Evolutionary conservation across 495 filamentous ascomycete genomes (phyloP).

Genomic region (Penicillium coffeae): DNA sequence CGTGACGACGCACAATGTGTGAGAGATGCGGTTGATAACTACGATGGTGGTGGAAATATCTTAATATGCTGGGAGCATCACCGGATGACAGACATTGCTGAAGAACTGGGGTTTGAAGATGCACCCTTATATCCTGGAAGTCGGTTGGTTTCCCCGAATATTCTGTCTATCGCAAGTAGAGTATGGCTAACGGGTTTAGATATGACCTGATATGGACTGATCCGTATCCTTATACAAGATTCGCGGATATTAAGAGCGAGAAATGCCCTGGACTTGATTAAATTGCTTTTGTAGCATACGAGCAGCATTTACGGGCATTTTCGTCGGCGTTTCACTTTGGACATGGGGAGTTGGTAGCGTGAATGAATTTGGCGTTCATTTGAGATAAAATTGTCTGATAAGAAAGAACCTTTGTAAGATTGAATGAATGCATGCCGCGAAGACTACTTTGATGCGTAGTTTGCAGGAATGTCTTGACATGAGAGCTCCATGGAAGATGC

Average conservation of each 20-base stretch:
- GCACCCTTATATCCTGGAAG: slow-evolving; percentile 26
- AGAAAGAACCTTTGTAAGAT: too few species aligned
- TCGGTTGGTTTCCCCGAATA: slow-evolving; percentile 8
- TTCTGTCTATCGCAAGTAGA: neutral
- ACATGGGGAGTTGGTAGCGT: neutral
- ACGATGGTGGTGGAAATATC: slow-evolving; percentile 44
- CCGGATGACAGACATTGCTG: slow-evolving; percentile 36
- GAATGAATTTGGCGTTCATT: too few species aligned
- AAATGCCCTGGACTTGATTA: slow-evolving; percentile 28
- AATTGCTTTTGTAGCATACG: neutral
- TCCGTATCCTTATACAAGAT: slow-evolving; percentile 30
- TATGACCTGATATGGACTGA: slow-evolving; percentile 44
- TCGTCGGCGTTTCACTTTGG: neutral
- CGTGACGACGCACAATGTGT: slow-evolving; percentile 44
- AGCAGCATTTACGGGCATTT: neutral
- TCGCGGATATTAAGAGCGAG: slow-evolving; percentile 32
- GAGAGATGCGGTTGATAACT: slow-evolving; percentile 34
- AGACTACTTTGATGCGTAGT: too few species aligned
- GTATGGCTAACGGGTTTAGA: slow-evolving; percentile 6
- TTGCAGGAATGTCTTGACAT: too few species aligned
- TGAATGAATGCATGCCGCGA: too few species aligned
- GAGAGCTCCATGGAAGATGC: too few species aligned
- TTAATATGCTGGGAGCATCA: slow-evolving; percentile 53
- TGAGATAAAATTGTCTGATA: too few species aligned
- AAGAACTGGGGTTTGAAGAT: slow-evolving; percentile 36